A percentile compares a stretch with the other conserved stretches of the same genome.
Conservation (phyloP, 177 flowering plant species). For the Vitis hybrid region DNA sequence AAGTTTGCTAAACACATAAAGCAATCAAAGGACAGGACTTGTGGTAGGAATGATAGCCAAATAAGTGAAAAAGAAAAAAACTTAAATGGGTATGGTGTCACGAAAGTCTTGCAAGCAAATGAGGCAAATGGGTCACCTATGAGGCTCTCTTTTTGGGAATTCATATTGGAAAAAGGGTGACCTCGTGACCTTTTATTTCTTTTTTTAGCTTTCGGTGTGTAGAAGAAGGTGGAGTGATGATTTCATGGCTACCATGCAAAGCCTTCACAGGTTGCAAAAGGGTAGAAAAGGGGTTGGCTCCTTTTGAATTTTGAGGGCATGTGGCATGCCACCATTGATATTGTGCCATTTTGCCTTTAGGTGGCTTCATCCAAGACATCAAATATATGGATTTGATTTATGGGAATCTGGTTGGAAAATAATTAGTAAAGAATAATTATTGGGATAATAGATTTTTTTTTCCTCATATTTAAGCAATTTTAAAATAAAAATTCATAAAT, state of each 20-base stretch:
- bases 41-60: conserved; percentile 10
- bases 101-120: conserved; percentile 44
- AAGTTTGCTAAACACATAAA: neutral
- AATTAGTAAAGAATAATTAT: too few relatives aligned
- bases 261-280: conserved; percentile 1
- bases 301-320: too few relatives aligned
- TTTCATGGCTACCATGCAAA: conserved; percentile 14
- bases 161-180: conserved; percentile 23
- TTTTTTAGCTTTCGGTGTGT: conserved; percentile 26
- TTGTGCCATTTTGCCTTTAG: too few relatives aligned
- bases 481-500: too few relatives aligned
- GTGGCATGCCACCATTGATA: too few relatives aligned
- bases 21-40: neutral
- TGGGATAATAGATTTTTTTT: too few relatives aligned
- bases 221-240: neutral
- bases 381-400: too few relatives aligned
- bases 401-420: too few relatives aligned
- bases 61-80: conserved; percentile 6
- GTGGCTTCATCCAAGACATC: too few relatives aligned
- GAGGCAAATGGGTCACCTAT: conserved; percentile 19
- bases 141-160: conserved; percentile 10
- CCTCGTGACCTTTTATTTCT: neutral
- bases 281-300: too few relatives aligned
- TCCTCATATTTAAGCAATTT: too few relatives aligned
- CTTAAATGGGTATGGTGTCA: conserved; percentile 23